phyloP scores from a whole-genome alignment of 2,329 filamentous ascomycete genomes.

The Calonectria montana region DNA sequence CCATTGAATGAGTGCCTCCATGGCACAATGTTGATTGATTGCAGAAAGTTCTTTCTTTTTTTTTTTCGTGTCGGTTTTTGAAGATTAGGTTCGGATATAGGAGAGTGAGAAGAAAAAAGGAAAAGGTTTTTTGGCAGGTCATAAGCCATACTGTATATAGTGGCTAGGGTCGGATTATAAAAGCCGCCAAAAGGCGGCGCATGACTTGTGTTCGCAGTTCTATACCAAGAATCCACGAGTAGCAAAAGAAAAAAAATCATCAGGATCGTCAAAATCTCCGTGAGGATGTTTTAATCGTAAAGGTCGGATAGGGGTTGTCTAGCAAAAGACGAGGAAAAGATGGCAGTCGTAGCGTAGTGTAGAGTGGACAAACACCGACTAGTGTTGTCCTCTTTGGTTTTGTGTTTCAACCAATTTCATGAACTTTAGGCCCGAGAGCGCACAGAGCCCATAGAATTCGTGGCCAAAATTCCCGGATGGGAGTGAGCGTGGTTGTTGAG shows the following conservation, averaged over 20 bases:
- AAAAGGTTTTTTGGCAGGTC: slow-evolving; percentile 33
- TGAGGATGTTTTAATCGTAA: slow-evolving; percentile 43
- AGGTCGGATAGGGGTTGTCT: slow-evolving; percentile 26
- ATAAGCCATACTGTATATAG: slow-evolving; percentile 33
- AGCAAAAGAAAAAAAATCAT: slow-evolving; percentile 41
- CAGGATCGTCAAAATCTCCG: slow-evolving; percentile 44
- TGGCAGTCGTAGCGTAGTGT: slow-evolving; percentile 23
- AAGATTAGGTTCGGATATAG: slow-evolving; percentile 16
- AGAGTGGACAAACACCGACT: slow-evolving; percentile 9
- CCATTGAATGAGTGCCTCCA: slow-evolving; percentile 23
- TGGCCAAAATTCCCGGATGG: slow-evolving; percentile 49
- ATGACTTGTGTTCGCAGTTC: slow-evolving; percentile 29
- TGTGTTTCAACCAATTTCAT: slow-evolving; percentile 10
- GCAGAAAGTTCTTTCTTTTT: slow-evolving; percentile 14
- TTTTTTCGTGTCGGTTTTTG: slow-evolving; percentile 28
- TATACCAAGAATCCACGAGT: slow-evolving; percentile 27
- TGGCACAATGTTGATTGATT: slow-evolving; percentile 25
- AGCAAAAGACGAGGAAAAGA: slow-evolving; percentile 23
- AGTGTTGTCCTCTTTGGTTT: slow-evolving; percentile 11
- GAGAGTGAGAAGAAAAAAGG: slow-evolving; percentile 28
- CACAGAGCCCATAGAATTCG: slow-evolving; percentile 50
- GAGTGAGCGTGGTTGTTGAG: slow-evolving; percentile 49
- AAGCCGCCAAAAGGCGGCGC: slow-evolving; percentile 30
- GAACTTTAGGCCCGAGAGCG: slow-evolving; percentile 49
- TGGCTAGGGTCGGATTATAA: slow-evolving; percentile 37